A percentile compares a stretch with the other conserved stretches of the same genome.
These are phyloP conservation scores for Teratosphaeria viscida DNA, from an alignment of 2,329 filamentous ascomycete genomes.

Conservation along the genomic window DNA sequence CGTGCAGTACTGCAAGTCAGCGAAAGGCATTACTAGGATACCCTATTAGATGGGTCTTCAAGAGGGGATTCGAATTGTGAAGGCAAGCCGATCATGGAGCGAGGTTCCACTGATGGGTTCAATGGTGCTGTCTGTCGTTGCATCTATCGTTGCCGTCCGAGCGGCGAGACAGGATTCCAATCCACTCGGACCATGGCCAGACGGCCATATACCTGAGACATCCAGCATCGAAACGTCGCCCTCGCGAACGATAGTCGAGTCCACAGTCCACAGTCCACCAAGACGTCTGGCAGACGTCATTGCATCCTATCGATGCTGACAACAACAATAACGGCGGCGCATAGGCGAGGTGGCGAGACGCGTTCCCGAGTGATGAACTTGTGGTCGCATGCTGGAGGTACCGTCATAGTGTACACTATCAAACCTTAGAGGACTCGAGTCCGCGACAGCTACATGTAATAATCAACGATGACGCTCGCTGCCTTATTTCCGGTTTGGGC, in stretches of 20 bases:
- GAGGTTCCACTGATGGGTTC: no score
- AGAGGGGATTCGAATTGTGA: no score
- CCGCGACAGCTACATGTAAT: neutral
- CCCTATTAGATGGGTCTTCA: no score
- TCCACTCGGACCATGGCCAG: no score
- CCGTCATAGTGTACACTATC: neutral
- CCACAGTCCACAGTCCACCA: neutral
- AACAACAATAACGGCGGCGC: neutral
- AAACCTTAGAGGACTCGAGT: neutral
- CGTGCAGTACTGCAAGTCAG: slow-evolving; percentile 14
- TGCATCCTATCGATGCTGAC: neutral
- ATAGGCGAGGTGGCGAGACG: neutral
- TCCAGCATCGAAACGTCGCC: no score
- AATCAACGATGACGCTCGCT: neutral
- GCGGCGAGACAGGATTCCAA: no score
- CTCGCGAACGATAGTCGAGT: no score
- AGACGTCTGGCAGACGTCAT: neutral
- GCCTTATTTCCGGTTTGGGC: neutral
- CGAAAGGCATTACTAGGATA: neutral
- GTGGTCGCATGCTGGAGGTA: neutral
- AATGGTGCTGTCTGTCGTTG: no score
- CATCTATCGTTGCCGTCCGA: no score
- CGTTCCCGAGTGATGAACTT: neutral
- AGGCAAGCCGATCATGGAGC: no score
- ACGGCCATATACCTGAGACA: no score